Evolutionary conservation across 2,329 filamentous ascomycete genomes (phyloP), one percentile per base, ranked within the genome.

Genomic region (Pseudocercospora eumusae): DNA sequence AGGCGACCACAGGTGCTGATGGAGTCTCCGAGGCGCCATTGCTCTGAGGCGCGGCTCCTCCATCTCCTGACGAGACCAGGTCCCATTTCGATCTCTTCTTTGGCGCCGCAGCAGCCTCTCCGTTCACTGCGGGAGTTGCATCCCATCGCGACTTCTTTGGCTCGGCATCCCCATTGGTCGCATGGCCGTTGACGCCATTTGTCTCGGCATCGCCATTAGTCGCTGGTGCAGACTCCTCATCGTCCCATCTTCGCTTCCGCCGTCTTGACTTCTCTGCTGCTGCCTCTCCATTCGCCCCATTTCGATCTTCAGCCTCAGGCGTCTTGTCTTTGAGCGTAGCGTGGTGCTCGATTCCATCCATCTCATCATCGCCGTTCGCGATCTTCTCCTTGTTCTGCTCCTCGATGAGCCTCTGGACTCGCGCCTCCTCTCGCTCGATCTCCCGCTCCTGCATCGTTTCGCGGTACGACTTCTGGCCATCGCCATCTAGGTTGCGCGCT

Each of bases 181-280:
- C 60, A 31, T 66, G 64, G 21, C 61, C 61, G 25, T 64, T 66
- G 18, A 44, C 52, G 21, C 57, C 65, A 27, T 64, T 64, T 4
- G 64, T 62, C 47, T 57, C 44, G 15, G 45, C 31, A 27, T 59
- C 57, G 20, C 69, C 70, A 25, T 71, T 66, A 0, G 69, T 81
- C 42, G 31, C 65, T 23, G 62, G 57, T 10, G 59, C 23, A 5
- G 81, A 78, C 5, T 80, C 77, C 42, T 85, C 82, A 6, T 84
- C 88, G 76, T 97, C 93, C 95, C 95, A 99, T 77, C 95, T 87
- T 82, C 96, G 92, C 84, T 96, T 97, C 73, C 93, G 87, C 85
- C 54, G 84, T 50, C 87, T 88, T 64, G 85, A 83, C 57, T 93
- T 89, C 47, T 81, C 83, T 84, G 77, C 58, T 33, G 28, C 52